Percentiles rank a stretch among this genome's conserved stretches.
Evolutionary conservation across 139 green algal species (phyloP).

Genomic region (Microglena sp.): DNA sequence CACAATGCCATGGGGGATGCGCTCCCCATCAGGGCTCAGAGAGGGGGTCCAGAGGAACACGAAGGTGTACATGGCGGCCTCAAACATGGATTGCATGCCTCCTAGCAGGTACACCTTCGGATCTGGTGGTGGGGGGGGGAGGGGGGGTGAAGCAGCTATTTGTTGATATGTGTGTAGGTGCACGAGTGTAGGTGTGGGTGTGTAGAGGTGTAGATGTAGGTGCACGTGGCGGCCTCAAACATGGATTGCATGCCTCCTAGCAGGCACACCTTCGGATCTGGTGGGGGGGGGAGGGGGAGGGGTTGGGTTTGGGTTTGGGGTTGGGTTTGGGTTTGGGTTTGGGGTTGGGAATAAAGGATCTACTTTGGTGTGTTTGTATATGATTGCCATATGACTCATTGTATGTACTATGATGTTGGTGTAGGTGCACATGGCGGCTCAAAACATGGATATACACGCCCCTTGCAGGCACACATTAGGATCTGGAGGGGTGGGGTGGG

Average conservation of each 20-base stretch:
- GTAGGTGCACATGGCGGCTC: slow-evolving; percentile 96
- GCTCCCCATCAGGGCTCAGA: slow-evolving; percentile 59
- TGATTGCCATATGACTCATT: too few species aligned
- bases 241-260: slow-evolving; percentile 57
- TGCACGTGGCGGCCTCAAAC: slow-evolving; percentile 96
- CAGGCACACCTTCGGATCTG: neutral
- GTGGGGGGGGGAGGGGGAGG: neutral
- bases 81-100: slow-evolving; percentile 80
- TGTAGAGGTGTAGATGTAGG: slow-evolving; percentile 97
- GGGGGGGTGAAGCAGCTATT: neutral
- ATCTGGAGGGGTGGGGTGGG: neutral
- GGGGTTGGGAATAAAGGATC: too few species aligned
- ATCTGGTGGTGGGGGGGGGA: neutral
- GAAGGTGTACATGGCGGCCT: slow-evolving; percentile 96
- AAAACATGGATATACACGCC: slow-evolving; percentile 77
- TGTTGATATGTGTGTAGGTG: neutral
- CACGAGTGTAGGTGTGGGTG: slow-evolving; percentile 34
- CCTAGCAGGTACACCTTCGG: neutral
- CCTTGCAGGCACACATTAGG: neutral
- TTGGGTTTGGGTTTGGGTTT: too few species aligned
- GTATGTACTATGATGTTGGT: neutral
- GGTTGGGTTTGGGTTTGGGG: neutral
- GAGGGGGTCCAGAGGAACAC: slow-evolving; percentile 96
- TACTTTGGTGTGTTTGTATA: too few species aligned
- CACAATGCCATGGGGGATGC: slow-evolving; percentile 89